Conservation (phyloP, 805 yeast genomes). For the Wickerhamiella galacta region DNA sequence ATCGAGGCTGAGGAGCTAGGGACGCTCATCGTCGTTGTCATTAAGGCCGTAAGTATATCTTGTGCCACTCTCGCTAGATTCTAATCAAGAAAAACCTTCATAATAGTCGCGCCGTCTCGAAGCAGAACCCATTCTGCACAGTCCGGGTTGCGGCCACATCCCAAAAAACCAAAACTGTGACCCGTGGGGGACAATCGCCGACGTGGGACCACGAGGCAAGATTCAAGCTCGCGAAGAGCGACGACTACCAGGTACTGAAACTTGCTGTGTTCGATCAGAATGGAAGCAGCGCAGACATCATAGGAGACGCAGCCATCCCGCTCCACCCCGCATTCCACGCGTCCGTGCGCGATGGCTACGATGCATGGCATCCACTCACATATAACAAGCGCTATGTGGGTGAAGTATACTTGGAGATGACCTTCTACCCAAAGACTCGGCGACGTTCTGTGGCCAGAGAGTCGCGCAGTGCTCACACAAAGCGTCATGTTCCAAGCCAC, state of each 20-base stretch:
- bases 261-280: slow-evolving; percentile 72
- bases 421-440: slow-evolving; percentile 51
- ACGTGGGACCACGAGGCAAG: slow-evolving; percentile 39
- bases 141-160: slow-evolving; percentile 69
- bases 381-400: slow-evolving; percentile 70
- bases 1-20: slow-evolving; percentile 21
- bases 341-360: slow-evolving; percentile 57
- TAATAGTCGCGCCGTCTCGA: slow-evolving; percentile 70
- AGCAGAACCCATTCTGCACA: slow-evolving; percentile 84
- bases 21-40: slow-evolving; percentile 54
- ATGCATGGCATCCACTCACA: slow-evolving; percentile 63
- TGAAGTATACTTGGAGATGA: slow-evolving; percentile 74
- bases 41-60: slow-evolving; percentile 39
- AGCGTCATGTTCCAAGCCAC: too few species aligned
- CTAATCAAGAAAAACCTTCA: slow-evolving; percentile 46
- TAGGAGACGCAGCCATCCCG: slow-evolving; percentile 69
- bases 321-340: slow-evolving; percentile 55
- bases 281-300: slow-evolving; percentile 58
- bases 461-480: too few species aligned
- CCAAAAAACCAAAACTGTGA: slow-evolving; percentile 57
- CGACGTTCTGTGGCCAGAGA: too few species aligned
- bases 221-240: slow-evolving; percentile 16
- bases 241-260: slow-evolving; percentile 38
- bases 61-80: too few species aligned
- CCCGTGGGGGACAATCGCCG: slow-evolving; percentile 90